A percentile compares a stretch with the other conserved stretches of the same genome.
These are phyloP conservation scores for Pelargonium myrrhifolium DNA, from an alignment of 441 rosid species.

Conservation along the genomic window DNA sequence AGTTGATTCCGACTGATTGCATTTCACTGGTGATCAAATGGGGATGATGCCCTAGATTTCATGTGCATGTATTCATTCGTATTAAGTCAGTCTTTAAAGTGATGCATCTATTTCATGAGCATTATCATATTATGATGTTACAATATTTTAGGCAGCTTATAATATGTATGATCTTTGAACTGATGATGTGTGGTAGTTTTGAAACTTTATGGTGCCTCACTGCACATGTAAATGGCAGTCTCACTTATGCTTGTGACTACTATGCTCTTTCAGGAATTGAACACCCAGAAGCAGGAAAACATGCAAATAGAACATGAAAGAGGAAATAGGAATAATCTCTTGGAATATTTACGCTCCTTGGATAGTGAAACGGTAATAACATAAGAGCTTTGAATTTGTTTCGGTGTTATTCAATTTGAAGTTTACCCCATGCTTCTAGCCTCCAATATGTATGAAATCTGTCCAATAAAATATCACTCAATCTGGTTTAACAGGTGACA, in stretches of 20 bases:
- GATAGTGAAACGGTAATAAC: slow-evolving; percentile 58
- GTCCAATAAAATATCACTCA: not conserved
- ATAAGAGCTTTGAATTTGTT: not conserved
- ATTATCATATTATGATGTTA: not conserved
- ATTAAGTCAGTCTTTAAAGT: not conserved
- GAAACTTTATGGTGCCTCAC: not conserved
- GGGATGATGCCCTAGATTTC: not conserved
- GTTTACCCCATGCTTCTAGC: not conserved
- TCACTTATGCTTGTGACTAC: no score
- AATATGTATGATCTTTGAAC: not conserved
- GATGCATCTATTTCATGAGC: not conserved
- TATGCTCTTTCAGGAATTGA: slow-evolving; percentile 48
- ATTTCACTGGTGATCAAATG: not conserved
- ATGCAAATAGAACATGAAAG: slow-evolving; percentile 39
- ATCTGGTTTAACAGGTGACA: slow-evolving; percentile 36
- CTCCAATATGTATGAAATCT: not conserved
- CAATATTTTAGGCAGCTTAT: not conserved
- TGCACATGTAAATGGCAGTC: not conserved
- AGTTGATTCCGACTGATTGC: not conserved
- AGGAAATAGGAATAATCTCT: slow-evolving; percentile 54
- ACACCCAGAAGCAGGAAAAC: slow-evolving; percentile 46
- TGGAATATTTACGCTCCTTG: slow-evolving; percentile 74
- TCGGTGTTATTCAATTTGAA: not conserved
- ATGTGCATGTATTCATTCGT: not conserved
- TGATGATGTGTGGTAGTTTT: not conserved